Conservation (phyloP, 164 flowering plant species). For the Annona cherimola region DNA sequence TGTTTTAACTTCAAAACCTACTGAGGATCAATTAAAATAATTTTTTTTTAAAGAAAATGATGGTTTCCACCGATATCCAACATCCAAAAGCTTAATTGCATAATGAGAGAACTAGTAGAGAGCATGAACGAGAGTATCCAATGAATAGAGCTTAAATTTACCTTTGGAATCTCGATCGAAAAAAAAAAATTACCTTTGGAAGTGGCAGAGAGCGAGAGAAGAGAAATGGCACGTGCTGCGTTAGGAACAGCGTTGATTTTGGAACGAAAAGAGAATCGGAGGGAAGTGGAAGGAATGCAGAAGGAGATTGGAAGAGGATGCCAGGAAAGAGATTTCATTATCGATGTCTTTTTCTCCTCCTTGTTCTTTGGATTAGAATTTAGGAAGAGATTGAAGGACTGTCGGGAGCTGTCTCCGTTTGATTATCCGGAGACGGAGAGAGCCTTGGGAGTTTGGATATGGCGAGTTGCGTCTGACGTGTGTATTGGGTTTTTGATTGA, state of each 20-base stretch:
- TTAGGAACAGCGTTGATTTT: neutral
- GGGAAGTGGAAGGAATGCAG: neutral
- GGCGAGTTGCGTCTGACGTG: neutral
- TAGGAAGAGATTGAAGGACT: neutral
- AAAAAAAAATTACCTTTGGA: neutral
- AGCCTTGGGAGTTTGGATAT: neutral
- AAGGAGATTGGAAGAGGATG: neutral
- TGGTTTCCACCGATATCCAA: too few relatives aligned
- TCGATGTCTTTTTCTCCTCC: too few relatives aligned
- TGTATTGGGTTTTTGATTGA: too few relatives aligned
- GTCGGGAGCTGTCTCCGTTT: neutral
- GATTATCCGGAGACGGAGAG: neutral
- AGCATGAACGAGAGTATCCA: too few relatives aligned
- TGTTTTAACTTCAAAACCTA: slow-evolving; percentile 14
- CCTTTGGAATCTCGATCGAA: neutral
- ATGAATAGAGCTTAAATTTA: too few relatives aligned
- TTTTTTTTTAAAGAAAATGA: too few relatives aligned
- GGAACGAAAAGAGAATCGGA: neutral
- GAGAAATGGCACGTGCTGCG: neutral
- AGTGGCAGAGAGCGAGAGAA: neutral
- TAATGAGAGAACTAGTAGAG: too few relatives aligned
- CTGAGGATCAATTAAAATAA: neutral
- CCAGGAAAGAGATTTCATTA: neutral
- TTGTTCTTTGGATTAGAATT: neutral
- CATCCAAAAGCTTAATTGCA: too few relatives aligned